Percentiles rank a stretch among this genome's conserved stretches.
These are phyloP conservation scores for Cercospora beticola DNA, from an alignment of 2,329 filamentous ascomycete species.

Conservation along the genomic window DNA sequence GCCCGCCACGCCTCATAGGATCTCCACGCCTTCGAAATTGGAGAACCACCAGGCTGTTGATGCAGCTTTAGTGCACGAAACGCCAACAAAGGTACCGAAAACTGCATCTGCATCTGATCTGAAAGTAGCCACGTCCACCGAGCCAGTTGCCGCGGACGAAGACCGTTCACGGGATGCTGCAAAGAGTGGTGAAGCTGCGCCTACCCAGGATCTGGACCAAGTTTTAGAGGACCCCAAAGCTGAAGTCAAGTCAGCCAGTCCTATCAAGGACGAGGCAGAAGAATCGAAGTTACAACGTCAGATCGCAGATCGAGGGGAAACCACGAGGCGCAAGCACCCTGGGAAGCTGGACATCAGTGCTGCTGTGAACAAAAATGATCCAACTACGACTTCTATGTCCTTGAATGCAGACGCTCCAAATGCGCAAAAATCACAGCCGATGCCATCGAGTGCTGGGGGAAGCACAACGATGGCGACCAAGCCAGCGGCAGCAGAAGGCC, in stretches of 20 bases:
- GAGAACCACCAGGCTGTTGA: constrained; percentile 26
- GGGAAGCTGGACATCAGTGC: constrained; percentile 51
- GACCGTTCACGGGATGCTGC: background rate
- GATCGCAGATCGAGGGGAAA: constrained; percentile 24
- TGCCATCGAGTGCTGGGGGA: constrained; percentile 32
- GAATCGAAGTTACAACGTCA: constrained; percentile 23
- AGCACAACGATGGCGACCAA: constrained; percentile 56
- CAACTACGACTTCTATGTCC: background rate
- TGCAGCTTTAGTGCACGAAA: constrained; percentile 21
- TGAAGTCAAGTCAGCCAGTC: background rate
- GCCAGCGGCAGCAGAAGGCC: constrained; percentile 56
- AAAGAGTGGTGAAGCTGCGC: background rate
- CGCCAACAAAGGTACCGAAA: constrained; percentile 25
- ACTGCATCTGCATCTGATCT: constrained; percentile 20
- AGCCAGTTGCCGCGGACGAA: background rate
- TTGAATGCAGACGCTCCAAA: constrained; percentile 36
- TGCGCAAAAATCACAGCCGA: constrained; percentile 46
- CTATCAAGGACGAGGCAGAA: constrained; percentile 8
- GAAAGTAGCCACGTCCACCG: constrained; percentile 16
- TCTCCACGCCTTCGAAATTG: constrained; percentile 33
- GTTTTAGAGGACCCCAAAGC: background rate
- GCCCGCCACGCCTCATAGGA: constrained; percentile 39
- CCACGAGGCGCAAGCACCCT: constrained; percentile 41
- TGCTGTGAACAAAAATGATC: constrained; percentile 34
- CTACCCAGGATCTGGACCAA: background rate